Conservation (phyloP, 1,139 yeast species). For the Geotrichum restrictum region DNA sequence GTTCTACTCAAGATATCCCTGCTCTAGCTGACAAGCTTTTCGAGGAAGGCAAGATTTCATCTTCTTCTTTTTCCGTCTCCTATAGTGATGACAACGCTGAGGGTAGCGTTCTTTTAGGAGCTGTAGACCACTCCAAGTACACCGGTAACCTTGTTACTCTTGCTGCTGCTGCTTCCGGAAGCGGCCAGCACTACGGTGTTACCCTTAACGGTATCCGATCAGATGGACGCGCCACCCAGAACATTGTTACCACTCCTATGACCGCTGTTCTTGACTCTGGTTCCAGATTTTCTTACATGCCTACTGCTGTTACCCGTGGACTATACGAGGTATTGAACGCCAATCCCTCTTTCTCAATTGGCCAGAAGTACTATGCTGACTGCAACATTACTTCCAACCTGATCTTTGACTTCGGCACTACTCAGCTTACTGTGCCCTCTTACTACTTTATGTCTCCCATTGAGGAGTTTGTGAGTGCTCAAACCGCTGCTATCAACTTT, state of each 20-base stretch:
- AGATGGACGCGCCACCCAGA: slow-evolving; percentile 40
- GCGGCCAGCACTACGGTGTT: slow-evolving; percentile 43
- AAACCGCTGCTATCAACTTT: slow-evolving; percentile 35
- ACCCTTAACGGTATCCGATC: slow-evolving; percentile 42
- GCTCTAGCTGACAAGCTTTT: slow-evolving; percentile 37
- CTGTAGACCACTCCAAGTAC: slow-evolving; percentile 50
- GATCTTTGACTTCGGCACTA: slow-evolving; percentile 48
- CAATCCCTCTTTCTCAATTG: slow-evolving; percentile 39
- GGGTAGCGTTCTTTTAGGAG: slow-evolving; percentile 49
- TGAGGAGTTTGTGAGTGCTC: slow-evolving; percentile 34
- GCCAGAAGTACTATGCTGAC: slow-evolving; percentile 39
- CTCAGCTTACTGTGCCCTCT: slow-evolving; percentile 46
- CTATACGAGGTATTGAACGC: slow-evolving; percentile 37
- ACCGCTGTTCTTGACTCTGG: slow-evolving; percentile 66
- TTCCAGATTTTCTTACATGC: slow-evolving; percentile 56
- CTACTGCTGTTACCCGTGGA: slow-evolving; percentile 41
- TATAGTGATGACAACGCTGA: slow-evolving; percentile 30
- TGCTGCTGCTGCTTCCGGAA: slow-evolving; percentile 39
- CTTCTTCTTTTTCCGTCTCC: slow-evolving; percentile 43
- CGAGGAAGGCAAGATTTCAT: slow-evolving; percentile 41
- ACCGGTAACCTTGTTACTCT: slow-evolving; percentile 38
- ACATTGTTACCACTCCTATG: slow-evolving; percentile 32
- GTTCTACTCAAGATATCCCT: background rate
- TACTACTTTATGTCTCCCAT: slow-evolving; percentile 43
- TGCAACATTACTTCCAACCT: slow-evolving; percentile 39